Evolutionary conservation across 768 basidiomycete genomes (phyloP).

Genomic region (Dacryopinax primogenitus): DNA sequence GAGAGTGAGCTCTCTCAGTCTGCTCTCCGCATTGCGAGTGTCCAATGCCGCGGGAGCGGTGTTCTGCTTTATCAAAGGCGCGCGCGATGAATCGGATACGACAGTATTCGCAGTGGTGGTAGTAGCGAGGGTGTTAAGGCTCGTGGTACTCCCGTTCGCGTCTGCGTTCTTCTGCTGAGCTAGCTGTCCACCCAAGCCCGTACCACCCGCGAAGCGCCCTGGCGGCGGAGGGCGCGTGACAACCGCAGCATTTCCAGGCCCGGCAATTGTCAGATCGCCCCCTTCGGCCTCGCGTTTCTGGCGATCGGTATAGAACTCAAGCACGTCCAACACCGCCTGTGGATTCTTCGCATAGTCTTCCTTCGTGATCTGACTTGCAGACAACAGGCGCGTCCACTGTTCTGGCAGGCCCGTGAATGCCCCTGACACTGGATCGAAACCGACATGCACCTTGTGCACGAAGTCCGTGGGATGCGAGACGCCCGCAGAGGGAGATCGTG

Average conservation of each 20-base stretch:
- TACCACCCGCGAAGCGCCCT: slow-evolving; percentile 79
- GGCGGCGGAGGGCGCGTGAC: slow-evolving; percentile 30
- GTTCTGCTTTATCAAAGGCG: slow-evolving; percentile 36
- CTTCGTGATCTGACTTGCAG: slow-evolving; percentile 91
- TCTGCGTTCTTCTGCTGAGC: slow-evolving; percentile 6
- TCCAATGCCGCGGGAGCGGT: slow-evolving; percentile 29
- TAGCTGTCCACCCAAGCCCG: slow-evolving; percentile 65
- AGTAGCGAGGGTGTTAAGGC: not conserved
- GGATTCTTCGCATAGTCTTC: slow-evolving; percentile 97
- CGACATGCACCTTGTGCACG: slow-evolving; percentile 96
- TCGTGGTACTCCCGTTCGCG: not conserved
- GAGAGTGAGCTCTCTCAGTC: slow-evolving; percentile 4
- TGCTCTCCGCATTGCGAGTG: slow-evolving; percentile 23
- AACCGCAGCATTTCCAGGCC: slow-evolving; percentile 18
- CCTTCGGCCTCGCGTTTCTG: slow-evolving; percentile 83
- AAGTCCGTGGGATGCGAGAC: slow-evolving; percentile 94
- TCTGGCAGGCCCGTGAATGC: slow-evolving; percentile 98
- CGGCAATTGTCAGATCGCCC: slow-evolving; percentile 33
- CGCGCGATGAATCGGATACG: slow-evolving; percentile 20
- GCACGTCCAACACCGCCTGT: slow-evolving; percentile 90
- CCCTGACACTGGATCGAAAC: slow-evolving; percentile 86
- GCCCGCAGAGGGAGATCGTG: slow-evolving; percentile 81
- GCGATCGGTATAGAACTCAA: slow-evolving; percentile 97
- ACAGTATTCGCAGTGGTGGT: slow-evolving; percentile 13
- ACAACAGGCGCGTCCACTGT: slow-evolving; percentile 94